Base-by-base conservation (phyloP, 305 asterid species). In the Lippia alba region DNA sequence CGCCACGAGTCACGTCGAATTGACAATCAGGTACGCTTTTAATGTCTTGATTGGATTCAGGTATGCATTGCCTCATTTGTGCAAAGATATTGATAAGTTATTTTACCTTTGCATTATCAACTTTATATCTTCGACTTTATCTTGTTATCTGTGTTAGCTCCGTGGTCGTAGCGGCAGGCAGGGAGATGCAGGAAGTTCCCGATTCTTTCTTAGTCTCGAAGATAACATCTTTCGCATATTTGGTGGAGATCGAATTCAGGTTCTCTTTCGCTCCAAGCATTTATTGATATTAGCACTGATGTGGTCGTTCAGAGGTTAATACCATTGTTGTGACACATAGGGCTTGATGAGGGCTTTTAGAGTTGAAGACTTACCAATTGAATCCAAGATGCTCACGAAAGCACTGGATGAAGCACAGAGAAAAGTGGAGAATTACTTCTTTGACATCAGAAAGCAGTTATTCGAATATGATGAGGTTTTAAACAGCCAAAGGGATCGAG, bases 101-200 rank as follows among this genome's bases (percentile, higher is more conserved):
- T 57, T 60, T 61, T 54, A 55, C 45, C 32, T 66, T 67, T 55
- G 67, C 63, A 51, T 33, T 55, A 19, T 71, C 64, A 64, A 12
- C 77, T 66, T 70, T 74, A 70, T 55, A 53, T 71, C 61, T 67
- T 78, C 61, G 12, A 55, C 33, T 41, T 40, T 50, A 56, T 76
- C 51, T 18, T 74, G 67, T 66, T 58, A 40, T 60, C 51, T 71
- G 64, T 70, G 48, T 83, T 84, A 94, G 99, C 88, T 94, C 72
- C 97, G 99, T 59, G 99, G 99, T 74, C 96, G 99, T 76, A 94
- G 97, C 86, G 99, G 99, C 82, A 87, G 99, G 79, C 99, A 94
- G 80, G 99, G 99, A 62, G 99, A 94, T 81, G 94, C 99, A 67
- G 99, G 99, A 82, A 90, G 99, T 86, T 91, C 99, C 58, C 95